These are phyloP conservation scores for Axilococcus clingmanii DNA, from an alignment of 139 green algal genomes.

Conservation along the genomic window DNA sequence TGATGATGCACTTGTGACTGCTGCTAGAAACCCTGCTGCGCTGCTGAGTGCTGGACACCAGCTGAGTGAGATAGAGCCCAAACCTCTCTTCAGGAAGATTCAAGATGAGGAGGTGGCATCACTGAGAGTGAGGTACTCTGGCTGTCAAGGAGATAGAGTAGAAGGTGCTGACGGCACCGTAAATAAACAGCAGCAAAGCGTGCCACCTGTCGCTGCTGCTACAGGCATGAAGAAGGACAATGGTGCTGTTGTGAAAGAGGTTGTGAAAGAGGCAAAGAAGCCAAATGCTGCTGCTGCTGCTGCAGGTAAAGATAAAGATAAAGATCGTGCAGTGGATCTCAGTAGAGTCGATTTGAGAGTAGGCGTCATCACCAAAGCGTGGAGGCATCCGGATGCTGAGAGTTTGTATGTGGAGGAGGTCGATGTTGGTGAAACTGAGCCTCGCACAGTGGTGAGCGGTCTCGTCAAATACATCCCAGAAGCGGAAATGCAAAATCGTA, in stretches of 20 bases:
- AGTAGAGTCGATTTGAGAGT: conserved; percentile 72
- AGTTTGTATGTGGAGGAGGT: conserved; percentile 85
- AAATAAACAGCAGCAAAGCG: background rate
- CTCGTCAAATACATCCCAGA: conserved; percentile 86
- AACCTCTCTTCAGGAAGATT: conserved; percentile 51
- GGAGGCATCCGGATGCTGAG: conserved; percentile 60
- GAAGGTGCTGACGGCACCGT: background rate
- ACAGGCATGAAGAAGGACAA: background rate
- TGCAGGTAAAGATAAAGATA: conserved; percentile 6
- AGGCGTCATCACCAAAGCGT: conserved; percentile 47
- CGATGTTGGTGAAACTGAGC: conserved; percentile 60
- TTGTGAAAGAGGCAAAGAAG: conserved; percentile 29
- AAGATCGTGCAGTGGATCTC: conserved; percentile 28
- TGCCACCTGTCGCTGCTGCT: background rate
- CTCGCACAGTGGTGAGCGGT: conserved; percentile 62
- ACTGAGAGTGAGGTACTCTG: conserved; percentile 24
- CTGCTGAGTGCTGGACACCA: conserved; percentile 60
- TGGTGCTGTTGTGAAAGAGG: conserved; percentile 23
- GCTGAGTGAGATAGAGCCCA: conserved; percentile 34
- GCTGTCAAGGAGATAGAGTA: conserved; percentile 24
- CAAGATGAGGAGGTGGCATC: conserved; percentile 26
- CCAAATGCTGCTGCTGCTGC: background rate
- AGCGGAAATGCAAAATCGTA: conserved; percentile 53
- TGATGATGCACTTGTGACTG: conserved; percentile 28
- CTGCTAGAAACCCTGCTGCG: conserved; percentile 23